Evolutionary conservation across 345 rosid genomes (phyloP).

Genomic region (Citrus glauca): DNA sequence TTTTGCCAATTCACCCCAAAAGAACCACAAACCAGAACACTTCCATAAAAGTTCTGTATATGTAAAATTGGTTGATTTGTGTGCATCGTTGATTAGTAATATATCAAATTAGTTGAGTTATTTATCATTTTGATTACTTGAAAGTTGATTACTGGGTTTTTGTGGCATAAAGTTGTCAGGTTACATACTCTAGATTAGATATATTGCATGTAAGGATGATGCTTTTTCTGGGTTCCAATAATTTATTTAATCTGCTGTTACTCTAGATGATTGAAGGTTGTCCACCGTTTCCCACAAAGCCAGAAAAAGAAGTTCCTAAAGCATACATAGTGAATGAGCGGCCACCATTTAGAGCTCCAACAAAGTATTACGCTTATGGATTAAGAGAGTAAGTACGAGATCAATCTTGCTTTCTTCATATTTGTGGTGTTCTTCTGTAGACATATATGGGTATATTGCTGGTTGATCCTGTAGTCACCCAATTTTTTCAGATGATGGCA

Average conservation of each 20-base stretch:
- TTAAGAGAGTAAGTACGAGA: constrained; percentile 51
- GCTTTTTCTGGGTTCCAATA: background rate
- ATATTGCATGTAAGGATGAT: background rate
- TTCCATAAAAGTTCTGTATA: background rate
- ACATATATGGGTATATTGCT: background rate
- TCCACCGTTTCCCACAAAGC: constrained; percentile 56
- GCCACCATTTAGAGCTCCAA: constrained; percentile 64
- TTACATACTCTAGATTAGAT: background rate
- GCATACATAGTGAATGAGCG: constrained; percentile 63
- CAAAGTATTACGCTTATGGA: constrained; percentile 54
- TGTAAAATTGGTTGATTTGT: background rate
- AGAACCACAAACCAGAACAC: background rate
- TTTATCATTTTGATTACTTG: background rate
- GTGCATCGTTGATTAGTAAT: background rate
- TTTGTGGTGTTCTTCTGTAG: background rate
- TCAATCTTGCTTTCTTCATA: background rate
- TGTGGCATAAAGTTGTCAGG: background rate
- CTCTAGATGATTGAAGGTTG: constrained; percentile 80
- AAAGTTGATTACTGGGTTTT: background rate
- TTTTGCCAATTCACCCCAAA: background rate
- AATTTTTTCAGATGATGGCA: background rate
- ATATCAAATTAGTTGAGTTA: background rate
- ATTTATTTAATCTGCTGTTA: background rate
- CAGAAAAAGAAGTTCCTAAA: constrained; percentile 71
- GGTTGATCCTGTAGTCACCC: background rate